Conservation (phyloP, 1,284 basidiomycete genomes). For the Apiotrichum laibachii region DNA sequence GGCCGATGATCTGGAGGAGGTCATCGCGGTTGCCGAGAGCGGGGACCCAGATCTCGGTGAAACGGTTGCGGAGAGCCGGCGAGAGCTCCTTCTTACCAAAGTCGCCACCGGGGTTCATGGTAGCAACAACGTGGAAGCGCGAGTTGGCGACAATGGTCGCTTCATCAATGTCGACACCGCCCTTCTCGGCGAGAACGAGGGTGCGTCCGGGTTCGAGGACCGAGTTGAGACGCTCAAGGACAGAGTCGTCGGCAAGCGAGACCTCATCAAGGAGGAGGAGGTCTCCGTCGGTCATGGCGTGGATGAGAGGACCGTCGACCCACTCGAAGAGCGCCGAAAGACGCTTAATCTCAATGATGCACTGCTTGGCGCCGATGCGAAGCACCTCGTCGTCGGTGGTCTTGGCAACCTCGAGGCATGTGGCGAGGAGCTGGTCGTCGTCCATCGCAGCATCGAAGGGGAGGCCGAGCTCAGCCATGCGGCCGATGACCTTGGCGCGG, state of each 20-base stretch:
- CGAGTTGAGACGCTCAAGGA: slow-evolving; percentile 94
- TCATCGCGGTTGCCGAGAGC: slow-evolving; percentile 73
- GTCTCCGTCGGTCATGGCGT: slow-evolving; percentile 84
- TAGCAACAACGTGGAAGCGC: slow-evolving; percentile 87
- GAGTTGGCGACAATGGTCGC: slow-evolving; percentile 65
- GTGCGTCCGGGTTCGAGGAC: slow-evolving; percentile 88
- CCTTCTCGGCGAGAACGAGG: slow-evolving; percentile 89
- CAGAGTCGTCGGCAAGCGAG: slow-evolving; percentile 96
- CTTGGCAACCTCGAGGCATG: slow-evolving; percentile 12
- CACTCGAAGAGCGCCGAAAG: slow-evolving; percentile 85
- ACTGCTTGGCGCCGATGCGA: slow-evolving; percentile 17
- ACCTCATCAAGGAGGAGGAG: slow-evolving; percentile 95
- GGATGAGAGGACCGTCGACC: slow-evolving; percentile 90
- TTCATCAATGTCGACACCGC: slow-evolving; percentile 69
- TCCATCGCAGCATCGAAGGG: slow-evolving; percentile 21
- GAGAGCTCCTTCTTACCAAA: slow-evolving; percentile 99
- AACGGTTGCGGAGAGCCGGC: slow-evolving; percentile 93
- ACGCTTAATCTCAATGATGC: slow-evolving; percentile 51
- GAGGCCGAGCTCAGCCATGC: slow-evolving; percentile 38
- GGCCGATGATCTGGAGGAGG: slow-evolving; percentile 72
- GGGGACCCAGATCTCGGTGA: slow-evolving; percentile 99
- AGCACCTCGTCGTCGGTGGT: slow-evolving; percentile 10
- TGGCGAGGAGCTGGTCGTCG: slow-evolving; percentile 32
- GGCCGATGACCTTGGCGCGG: slow-evolving; percentile 43
- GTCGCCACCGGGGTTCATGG: slow-evolving; percentile 99